Conservation (phyloP, 1,284 basidiomycete genomes). For the Lentinula novae-zelandiae region DNA sequence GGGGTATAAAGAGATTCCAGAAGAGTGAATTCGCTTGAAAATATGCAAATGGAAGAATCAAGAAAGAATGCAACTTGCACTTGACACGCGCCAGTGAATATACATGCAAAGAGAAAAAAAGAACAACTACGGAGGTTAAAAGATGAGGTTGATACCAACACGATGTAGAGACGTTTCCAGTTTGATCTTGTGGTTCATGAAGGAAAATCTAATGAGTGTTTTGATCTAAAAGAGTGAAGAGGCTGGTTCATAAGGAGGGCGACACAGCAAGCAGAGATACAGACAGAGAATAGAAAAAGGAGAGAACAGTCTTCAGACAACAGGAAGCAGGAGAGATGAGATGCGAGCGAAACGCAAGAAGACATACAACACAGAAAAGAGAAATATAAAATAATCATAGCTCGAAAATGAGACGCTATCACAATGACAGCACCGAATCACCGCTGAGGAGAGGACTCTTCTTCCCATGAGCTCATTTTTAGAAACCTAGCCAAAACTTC, state of each 20-base stretch:
- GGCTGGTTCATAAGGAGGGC: neutral
- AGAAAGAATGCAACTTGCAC: neutral
- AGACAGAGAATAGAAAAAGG: neutral
- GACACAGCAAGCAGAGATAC: neutral
- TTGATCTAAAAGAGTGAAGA: neutral
- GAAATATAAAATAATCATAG: neutral
- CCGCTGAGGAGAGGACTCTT: constrained; percentile 28
- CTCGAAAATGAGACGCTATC: neutral
- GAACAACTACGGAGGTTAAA: neutral
- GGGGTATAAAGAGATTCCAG: neutral
- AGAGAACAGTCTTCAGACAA: neutral
- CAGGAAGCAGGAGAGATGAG: neutral
- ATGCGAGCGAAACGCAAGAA: neutral
- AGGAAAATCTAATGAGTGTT: neutral
- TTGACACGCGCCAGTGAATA: neutral
- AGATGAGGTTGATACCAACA: neutral
- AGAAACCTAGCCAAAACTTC: constrained; percentile 78
- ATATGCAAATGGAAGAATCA: neutral
- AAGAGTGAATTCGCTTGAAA: neutral
- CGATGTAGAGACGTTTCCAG: neutral
- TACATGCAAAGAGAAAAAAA: neutral
- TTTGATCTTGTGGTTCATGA: neutral
- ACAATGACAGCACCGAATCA: neutral
- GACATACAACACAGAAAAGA: neutral
- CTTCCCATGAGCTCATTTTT: constrained; percentile 69